Conservation (phyloP, 441 rosid species). For the Croton setiger region DNA sequence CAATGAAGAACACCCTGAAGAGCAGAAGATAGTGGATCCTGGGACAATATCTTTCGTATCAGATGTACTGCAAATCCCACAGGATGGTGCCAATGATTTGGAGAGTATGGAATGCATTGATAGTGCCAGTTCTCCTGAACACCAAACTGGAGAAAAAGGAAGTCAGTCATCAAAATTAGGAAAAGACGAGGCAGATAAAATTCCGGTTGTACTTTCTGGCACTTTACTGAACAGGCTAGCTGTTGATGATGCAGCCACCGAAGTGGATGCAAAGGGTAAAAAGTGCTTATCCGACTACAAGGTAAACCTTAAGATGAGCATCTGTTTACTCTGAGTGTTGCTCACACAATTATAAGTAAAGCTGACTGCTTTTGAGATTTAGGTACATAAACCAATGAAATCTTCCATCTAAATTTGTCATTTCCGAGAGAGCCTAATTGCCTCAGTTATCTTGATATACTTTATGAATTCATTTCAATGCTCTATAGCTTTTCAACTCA, state of each 20-base stretch:
- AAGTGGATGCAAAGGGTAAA: constrained; percentile 38
- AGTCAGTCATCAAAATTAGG: constrained; percentile 20
- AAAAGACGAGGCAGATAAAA: constrained; percentile 28
- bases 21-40: constrained; percentile 36
- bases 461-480: background rate
- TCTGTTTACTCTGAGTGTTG: background rate
- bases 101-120: constrained; percentile 26
- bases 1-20: constrained; percentile 30
- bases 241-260: constrained; percentile 26
- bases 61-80: constrained; percentile 36
- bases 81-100: constrained; percentile 21
- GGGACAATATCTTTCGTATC: constrained; percentile 40
- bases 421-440: background rate
- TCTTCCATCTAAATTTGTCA: background rate
- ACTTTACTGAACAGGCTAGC: constrained; percentile 22
- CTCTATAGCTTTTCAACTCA: background rate
- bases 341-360: background rate
- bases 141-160: constrained; percentile 28
- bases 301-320: constrained; percentile 27
- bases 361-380: background rate
- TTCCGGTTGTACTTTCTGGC: constrained; percentile 30
- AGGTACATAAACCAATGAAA: background rate
- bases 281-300: constrained; percentile 28
- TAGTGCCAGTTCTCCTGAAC: constrained; percentile 26
- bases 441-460: constrained; percentile 1